Conservation (phyloP, 2,329 filamentous ascomycete species). For the Sclerotinia glacialis region DNA sequence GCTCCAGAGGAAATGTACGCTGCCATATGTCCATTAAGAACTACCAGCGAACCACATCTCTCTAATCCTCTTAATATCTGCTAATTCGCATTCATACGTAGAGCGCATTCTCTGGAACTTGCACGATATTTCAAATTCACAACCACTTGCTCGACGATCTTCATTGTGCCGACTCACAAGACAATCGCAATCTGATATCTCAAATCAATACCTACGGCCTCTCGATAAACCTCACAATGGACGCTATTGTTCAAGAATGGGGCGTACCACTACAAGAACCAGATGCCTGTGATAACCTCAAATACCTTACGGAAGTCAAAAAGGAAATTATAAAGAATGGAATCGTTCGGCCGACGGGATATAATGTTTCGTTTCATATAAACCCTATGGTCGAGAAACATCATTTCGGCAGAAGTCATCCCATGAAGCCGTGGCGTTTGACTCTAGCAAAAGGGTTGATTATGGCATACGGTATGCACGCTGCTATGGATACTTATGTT, state of each 20-base stretch:
- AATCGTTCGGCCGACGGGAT: constrained; percentile 77
- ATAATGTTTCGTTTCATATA: constrained; percentile 92
- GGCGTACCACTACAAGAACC: constrained; percentile 36
- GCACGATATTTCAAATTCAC: neutral
- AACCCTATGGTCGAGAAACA: constrained; percentile 94
- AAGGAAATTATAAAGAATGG: constrained; percentile 52
- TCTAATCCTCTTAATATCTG: neutral
- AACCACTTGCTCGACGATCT: too few relatives aligned
- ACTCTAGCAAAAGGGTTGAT: constrained; percentile 94
- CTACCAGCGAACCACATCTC: neutral
- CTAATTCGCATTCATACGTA: neutral
- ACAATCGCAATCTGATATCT: neutral
- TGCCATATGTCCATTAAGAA: neutral
- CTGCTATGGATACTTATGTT: constrained; percentile 93
- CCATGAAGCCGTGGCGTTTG: constrained; percentile 98
- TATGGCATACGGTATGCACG: constrained; percentile 90
- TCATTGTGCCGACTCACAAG: neutral
- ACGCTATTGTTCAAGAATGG: constrained; percentile 39
- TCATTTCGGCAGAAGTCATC: constrained; percentile 94
- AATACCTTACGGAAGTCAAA: constrained; percentile 32
- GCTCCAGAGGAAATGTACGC: neutral
- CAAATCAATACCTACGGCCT: neutral
- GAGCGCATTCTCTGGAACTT: neutral
- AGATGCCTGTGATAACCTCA: constrained; percentile 34
- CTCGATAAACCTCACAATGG: constrained; percentile 30